Evolutionary conservation across 2,329 filamentous ascomycete genomes (phyloP), one percentile per base, ranked within the genome.

Genomic region (Ascochyta rabiei): DNA sequence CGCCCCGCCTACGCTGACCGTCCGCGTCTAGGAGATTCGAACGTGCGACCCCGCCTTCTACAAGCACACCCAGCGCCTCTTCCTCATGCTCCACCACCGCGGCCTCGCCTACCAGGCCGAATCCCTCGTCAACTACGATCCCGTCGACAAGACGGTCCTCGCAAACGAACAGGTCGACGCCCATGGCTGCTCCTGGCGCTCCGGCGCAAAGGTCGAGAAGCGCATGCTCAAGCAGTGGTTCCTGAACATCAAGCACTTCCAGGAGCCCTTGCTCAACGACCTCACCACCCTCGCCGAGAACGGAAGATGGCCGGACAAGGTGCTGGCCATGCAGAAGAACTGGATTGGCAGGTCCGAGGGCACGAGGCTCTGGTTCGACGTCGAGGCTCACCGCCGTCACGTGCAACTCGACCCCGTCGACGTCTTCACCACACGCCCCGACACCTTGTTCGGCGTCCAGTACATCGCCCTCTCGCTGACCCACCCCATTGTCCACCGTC

Each of bases 121-220:
- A 64, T 90, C 91, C 18, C 77, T 92, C 59, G 92, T 96, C 64
- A 96, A 96, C 75, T 96, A 90, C 77, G 92, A 96, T 63, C 92
- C 92, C 1, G 83, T 96, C 24, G 92, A 96, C 71, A 88, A 89
- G 71, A 96, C 92, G 0, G 92, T 96, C 15, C 80, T 96, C 55
- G 92, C 92, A 10, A 96, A 96, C 71, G 92, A 96, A 75, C 92
- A 96, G 76, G 91, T 96, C n/a, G 90, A 96, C 71, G 83, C 89
- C 44, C 88, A 91, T 68, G 92, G 92, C 28, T 85, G 81, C 64
- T 96, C 91, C 2, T 96, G 92, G 92, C 85, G 91, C 52, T 95
- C 90, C 1, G 91, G 91, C 9, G 91, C 90, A 44, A 87, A 89
- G 71, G 91, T 96, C 16, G 89, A 95, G 75, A 89, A 92, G 76